These are phyloP conservation scores for Canariomyces notabilis DNA, from an alignment of 2,329 filamentous ascomycete species.

Conservation along the genomic window DNA sequence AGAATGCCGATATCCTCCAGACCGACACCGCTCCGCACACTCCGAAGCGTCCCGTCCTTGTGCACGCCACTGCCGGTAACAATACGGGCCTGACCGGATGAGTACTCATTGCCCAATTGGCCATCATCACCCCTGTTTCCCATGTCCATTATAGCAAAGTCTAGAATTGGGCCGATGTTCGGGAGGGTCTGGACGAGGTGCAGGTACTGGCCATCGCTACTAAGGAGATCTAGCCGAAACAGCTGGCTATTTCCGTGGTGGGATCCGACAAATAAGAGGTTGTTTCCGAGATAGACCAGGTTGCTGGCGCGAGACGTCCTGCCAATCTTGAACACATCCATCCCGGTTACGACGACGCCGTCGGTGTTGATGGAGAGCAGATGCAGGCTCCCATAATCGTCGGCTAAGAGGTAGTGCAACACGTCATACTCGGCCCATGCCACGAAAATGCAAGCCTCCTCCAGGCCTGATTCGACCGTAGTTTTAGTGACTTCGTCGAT, in stretches of 20 bases:
- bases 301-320: conserved; percentile 69
- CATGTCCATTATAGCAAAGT: conserved; percentile 96
- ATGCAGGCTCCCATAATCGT: conserved; percentile 84
- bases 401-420: conserved; percentile 78
- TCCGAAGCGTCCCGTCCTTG: conserved; percentile 80
- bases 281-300: conserved; percentile 70
- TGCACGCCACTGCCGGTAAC: conserved; percentile 90
- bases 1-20: conserved; percentile 82
- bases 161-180: conserved; percentile 85
- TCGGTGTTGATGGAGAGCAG: conserved; percentile 72
- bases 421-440: conserved; percentile 83
- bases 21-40: conserved; percentile 88
- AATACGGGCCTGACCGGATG: conserved; percentile 87
- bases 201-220: conserved; percentile 39
- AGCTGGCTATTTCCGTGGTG: conserved; percentile 91
- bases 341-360: conserved; percentile 62
- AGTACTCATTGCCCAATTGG: conserved; percentile 78
- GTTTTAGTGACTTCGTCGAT: conserved; percentile 72
- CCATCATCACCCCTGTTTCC: conserved; percentile 75
- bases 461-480: conserved; percentile 58
- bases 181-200: conserved; percentile 67
- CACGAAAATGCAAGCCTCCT: conserved; percentile 80
- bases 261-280: conserved; percentile 79
- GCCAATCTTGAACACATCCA: conserved; percentile 63
- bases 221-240: conserved; percentile 56